phyloP scores from a whole-genome alignment of 2,329 filamentous ascomycete genomes.

The Colletotrichum incanum region DNA sequence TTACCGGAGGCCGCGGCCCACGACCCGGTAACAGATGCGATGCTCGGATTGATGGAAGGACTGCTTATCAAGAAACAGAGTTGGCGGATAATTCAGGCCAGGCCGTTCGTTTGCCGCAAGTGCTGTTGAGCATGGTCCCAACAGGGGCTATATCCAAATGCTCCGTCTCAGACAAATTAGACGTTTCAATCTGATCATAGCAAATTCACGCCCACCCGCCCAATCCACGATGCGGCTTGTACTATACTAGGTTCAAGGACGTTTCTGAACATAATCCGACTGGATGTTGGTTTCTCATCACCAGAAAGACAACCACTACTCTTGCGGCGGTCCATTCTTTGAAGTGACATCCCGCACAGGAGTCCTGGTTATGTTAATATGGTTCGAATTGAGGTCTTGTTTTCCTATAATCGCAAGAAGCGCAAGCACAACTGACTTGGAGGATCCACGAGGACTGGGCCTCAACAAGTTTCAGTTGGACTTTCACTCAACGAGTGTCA shows the following conservation, averaged over 20 bases:
- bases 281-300: not conserved
- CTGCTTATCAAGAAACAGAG: not conserved
- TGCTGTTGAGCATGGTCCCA: no score
- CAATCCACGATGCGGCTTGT: not conserved
- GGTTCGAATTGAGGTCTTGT: not conserved
- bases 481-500: no score
- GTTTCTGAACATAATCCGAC: not conserved
- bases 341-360: not conserved
- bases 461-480: not conserved
- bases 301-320: not conserved
- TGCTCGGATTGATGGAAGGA: not conserved
- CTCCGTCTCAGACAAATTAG: no score
- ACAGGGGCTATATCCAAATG: no score
- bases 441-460: not conserved
- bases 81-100: not conserved
- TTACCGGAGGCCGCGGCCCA: not conserved
- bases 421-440: not conserved
- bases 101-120: not conserved
- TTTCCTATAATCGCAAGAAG: not conserved
- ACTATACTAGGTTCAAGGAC: not conserved
- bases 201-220: no score
- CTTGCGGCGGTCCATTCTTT: not conserved
- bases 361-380: not conserved
- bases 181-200: no score
- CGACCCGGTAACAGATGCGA: not conserved